Evolutionary conservation across 2,329 filamentous ascomycete species (phyloP), one percentile per base, ranked within the genome.

Genomic region (Huntiella decipiens): DNA sequence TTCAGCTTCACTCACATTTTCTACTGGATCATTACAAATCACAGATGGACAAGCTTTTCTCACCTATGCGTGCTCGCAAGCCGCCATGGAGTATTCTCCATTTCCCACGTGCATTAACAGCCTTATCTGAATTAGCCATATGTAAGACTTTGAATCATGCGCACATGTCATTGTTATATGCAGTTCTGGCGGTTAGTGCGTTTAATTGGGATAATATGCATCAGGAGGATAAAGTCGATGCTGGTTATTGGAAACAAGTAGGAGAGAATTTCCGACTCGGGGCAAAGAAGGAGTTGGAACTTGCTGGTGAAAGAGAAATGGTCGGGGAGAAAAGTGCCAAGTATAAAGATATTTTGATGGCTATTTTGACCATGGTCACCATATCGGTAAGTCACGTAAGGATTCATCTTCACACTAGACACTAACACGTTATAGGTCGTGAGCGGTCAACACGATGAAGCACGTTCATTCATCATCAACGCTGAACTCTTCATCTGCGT

Each of bases 401-500:
- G 17, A 19, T 4, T 4, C n/a, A 31, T 7, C 28, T 16, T 13
- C n/a, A 22, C 5, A 12, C 32, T 8, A 13, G 13, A 16, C 7
- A 31, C 15, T 45, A 13, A 33, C n/a, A 28, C 15, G 7, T 22
- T 17, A 28, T 12, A 45, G 43, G 45, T 58, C 8, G 55, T 60
- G 15, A 56, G 55, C 6, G 60, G 60, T 1, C 56, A 57, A 31
- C 46, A 45, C 31, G 43, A 48, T 50, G 52, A 61, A 22, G 55
- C 59, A 1, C 58, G 62, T 38, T 58, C 53, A 16, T 65, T 60
- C n/a, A 54, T 61, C 1, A 50, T 67, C 0, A 64, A 66, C 42
- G 63, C 64, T 0, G 64, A 67, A 49, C 58, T 61, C 2, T 58
- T 66, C 10, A 65, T 67, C 4, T 60, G 60, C 1, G 44, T 62